A percentile compares a stretch with the other conserved stretches of the same genome.
Evolutionary conservation across 2,329 filamentous ascomycete genomes (phyloP).

Genomic region (Cladorrhinum sp.): DNA sequence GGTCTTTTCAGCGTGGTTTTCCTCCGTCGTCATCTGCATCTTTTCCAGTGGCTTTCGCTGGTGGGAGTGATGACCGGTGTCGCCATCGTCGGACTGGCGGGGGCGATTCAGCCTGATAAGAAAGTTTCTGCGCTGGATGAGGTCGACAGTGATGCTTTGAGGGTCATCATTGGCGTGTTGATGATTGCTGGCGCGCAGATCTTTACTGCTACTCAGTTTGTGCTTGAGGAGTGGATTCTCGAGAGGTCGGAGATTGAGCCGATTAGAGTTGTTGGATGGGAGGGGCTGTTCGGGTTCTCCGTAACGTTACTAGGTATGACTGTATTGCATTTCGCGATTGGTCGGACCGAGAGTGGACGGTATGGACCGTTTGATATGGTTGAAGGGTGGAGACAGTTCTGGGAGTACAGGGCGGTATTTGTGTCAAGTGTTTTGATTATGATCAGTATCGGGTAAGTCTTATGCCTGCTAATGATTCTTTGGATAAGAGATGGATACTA

Average conservation of each 20-base stretch:
- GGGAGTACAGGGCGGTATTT: slow-evolving; percentile 65
- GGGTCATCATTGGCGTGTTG: slow-evolving; percentile 77
- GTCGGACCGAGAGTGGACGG: slow-evolving; percentile 67
- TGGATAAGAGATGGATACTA: neutral
- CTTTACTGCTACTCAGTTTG: slow-evolving; percentile 95
- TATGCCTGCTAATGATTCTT: too few relatives aligned
- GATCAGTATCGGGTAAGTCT: slow-evolving; percentile 89
- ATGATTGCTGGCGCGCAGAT: slow-evolving; percentile 93
- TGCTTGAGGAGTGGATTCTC: slow-evolving; percentile 90
- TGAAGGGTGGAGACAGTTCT: slow-evolving; percentile 81
- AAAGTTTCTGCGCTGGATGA: slow-evolving; percentile 44
- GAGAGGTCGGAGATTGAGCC: slow-evolving; percentile 65
- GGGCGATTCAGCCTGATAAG: slow-evolving; percentile 71
- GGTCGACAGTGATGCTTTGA: slow-evolving; percentile 49
- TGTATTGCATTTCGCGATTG: slow-evolving; percentile 73
- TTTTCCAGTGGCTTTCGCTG: slow-evolving; percentile 92
- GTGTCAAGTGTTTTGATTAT: slow-evolving; percentile 86
- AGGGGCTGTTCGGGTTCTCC: slow-evolving; percentile 84
- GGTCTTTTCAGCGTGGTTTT: slow-evolving; percentile 94
- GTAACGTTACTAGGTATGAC: slow-evolving; percentile 78
- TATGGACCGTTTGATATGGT: slow-evolving; percentile 87
- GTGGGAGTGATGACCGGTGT: slow-evolving; percentile 86
- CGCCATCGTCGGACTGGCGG: slow-evolving; percentile 83
- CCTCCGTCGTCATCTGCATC: slow-evolving; percentile 69
- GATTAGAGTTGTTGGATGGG: slow-evolving; percentile 91